Evolutionary conservation across 2,329 filamentous ascomycete species (phyloP), one percentile per base, ranked within the genome.

Genomic region (Mycogone perniciosa): DNA sequence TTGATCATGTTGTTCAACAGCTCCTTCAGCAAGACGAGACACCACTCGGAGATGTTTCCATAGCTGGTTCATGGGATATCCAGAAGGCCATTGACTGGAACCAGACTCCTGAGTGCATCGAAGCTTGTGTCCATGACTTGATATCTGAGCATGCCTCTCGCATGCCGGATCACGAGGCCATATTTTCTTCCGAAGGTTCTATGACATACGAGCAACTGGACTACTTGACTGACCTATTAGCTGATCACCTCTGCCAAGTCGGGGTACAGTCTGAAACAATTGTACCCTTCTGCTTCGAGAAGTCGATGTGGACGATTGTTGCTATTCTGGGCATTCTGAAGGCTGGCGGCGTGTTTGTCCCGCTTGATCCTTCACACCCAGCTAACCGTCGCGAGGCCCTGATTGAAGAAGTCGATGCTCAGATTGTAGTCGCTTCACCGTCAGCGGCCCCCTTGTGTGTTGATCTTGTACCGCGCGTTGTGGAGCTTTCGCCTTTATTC

Each of bases 1-100:
- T 53, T 31, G 48, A 43, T n/a, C 51, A 46, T 29, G 34, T 43
- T 2, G 48, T 44, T 20, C 42, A 51, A 33, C 47, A 51, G 26
- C 33, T 53, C n/a, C 42, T 43, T 9, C 27, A 27, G 20, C 20
- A 20, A 20, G 20, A 20, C 3, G 20, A 20, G 20, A 20, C 20
- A 20, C 20, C 20, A 13, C 30, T 37, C 9, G 35, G 34, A 20
- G 37, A 41, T 5, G 38, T 33, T 13, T 2, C 5, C 27, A 13
- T 50, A 9, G 30, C 48, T 11, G 37, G 33, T 9, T 27, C 4
- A 3, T 46, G 43, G 43, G 48, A 50, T n/a, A 10, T 45, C 8
- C 41, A 39, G 7, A 30, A 31, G 38, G 46, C 46, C 13, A n/a
- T 10, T 3, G 34, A 20, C 4, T 27, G 40, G 10, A 48, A 48